Conservation (phyloP, 257 asterid genomes). For the Nicotiana knightiana region DNA sequence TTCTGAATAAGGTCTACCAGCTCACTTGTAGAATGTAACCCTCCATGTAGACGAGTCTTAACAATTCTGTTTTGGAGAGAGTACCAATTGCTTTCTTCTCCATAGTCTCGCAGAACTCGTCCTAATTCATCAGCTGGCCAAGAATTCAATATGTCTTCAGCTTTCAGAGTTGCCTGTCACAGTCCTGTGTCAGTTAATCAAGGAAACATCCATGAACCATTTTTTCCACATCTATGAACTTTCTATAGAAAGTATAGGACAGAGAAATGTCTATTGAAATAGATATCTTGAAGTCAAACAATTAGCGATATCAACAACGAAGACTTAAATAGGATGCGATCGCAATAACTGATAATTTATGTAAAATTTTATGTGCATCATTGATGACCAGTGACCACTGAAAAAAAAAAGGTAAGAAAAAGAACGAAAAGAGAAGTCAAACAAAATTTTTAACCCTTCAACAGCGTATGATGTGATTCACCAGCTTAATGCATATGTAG, state of each 20-base stretch:
- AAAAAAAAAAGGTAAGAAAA: not conserved
- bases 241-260: not conserved
- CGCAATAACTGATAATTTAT: not conserved
- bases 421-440: not conserved
- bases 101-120: slow-evolving; percentile 75
- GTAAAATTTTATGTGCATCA: not conserved
- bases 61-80: slow-evolving; percentile 70
- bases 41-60: slow-evolving; percentile 73
- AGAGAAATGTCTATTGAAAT: not conserved
- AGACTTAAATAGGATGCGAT: not conserved
- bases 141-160: slow-evolving; percentile 83
- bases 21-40: slow-evolving; percentile 77
- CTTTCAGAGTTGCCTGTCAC: slow-evolving; percentile 84
- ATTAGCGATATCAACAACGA: not conserved
- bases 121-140: slow-evolving; percentile 96
- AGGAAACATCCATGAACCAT: slow-evolving; percentile 21
- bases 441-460: not conserved
- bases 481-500: not conserved
- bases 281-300: not conserved
- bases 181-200: slow-evolving; percentile 56
- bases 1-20: slow-evolving; percentile 70
- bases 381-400: not conserved
- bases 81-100: slow-evolving; percentile 95
- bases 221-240: slow-evolving; percentile 7
- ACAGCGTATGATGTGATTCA: not conserved